These are phyloP conservation scores for Pulveroboletus sp. DNA, from an alignment of 768 basidiomycete species.

Conservation along the genomic window DNA sequence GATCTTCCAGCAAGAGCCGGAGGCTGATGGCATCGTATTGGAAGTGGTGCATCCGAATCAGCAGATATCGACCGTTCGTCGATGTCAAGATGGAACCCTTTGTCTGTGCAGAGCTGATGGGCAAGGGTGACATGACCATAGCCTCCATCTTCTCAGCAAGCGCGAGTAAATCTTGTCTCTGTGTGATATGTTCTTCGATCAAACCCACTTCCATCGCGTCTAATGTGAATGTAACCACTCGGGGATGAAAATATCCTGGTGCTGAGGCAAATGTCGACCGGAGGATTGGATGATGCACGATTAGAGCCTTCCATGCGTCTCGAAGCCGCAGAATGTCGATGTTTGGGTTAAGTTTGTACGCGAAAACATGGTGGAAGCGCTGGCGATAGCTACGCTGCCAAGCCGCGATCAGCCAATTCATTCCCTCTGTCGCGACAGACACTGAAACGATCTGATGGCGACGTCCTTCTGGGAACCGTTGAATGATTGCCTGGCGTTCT, in stretches of 20 bases:
- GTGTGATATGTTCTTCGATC: slow-evolving; percentile 6
- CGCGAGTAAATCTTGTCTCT: slow-evolving; percentile 1
- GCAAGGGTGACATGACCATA: slow-evolving; percentile 21
- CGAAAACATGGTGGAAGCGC: slow-evolving; percentile 44
- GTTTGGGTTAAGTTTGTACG: slow-evolving; percentile 32
- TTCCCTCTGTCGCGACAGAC: slow-evolving; percentile 26
- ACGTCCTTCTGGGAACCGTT: slow-evolving; percentile 13
- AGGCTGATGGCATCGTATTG: slow-evolving; percentile 52
- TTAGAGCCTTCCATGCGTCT: slow-evolving; percentile 37
- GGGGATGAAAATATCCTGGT: slow-evolving; percentile 14
- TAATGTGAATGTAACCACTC: slow-evolving; percentile 24
- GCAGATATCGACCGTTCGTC: slow-evolving; percentile 14
- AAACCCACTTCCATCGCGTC: slow-evolving; percentile 4
- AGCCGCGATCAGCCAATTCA: slow-evolving; percentile 39
- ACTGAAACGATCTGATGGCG: slow-evolving; percentile 18
- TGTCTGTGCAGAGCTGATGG: slow-evolving; percentile 18
- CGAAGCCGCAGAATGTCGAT: slow-evolving; percentile 30
- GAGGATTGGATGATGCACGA: slow-evolving; percentile 37
- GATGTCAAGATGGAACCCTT: slow-evolving; percentile 17
- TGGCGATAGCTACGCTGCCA: slow-evolving; percentile 43
- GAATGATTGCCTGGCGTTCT: slow-evolving; percentile 11
- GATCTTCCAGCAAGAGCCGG: slow-evolving; percentile 38
- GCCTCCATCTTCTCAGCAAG: slow-evolving; percentile 21
- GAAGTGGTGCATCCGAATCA: slow-evolving; percentile 45
- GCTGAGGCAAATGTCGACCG: slow-evolving; percentile 40